Conservation (phyloP, 805 yeast genomes). For the Lipomyces sp. region DNA sequence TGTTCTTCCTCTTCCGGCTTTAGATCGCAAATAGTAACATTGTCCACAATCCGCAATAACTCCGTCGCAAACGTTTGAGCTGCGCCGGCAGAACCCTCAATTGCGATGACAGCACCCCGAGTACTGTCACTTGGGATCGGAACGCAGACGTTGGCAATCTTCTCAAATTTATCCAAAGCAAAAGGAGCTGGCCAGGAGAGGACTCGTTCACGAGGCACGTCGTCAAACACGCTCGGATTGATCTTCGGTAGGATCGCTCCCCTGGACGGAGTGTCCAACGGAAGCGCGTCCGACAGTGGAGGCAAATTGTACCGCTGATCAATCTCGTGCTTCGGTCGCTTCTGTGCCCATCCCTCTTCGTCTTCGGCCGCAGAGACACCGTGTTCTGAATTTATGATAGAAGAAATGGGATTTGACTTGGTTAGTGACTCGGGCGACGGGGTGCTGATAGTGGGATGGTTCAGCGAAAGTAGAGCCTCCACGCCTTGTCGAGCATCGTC, state of each 20-base stretch:
- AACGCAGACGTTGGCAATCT: not conserved
- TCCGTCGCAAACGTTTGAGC: conserved; percentile 1
- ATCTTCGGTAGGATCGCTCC: too few relatives aligned
- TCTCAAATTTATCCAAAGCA: not conserved
- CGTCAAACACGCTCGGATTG: not conserved
- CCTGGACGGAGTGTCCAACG: not conserved
- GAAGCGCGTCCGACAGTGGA: not conserved
- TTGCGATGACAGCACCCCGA: conserved; percentile 25
- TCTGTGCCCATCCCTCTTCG: not conserved
- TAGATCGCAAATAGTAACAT: conserved; percentile 4
- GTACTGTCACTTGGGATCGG: conserved; percentile 2
- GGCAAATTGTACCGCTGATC: not conserved
- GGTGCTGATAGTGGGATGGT: not conserved
- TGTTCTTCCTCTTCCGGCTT: not conserved
- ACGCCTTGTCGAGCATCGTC: conserved; percentile 28
- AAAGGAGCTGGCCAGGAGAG: not conserved
- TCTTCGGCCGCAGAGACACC: not conserved
- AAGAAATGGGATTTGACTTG: not conserved
- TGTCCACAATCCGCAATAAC: conserved; percentile 3
- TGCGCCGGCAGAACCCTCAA: conserved; percentile 14
- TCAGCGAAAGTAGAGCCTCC: conserved; percentile 24
- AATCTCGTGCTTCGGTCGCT: not conserved
- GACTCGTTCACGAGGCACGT: not conserved
- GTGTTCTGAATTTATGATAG: conserved; percentile 4
- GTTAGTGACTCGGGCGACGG: conserved; percentile 4